Evolutionary conservation across 805 yeast species (phyloP), one percentile per base, ranked within the genome.

Genomic region (Kluyveromyces siamensis): DNA sequence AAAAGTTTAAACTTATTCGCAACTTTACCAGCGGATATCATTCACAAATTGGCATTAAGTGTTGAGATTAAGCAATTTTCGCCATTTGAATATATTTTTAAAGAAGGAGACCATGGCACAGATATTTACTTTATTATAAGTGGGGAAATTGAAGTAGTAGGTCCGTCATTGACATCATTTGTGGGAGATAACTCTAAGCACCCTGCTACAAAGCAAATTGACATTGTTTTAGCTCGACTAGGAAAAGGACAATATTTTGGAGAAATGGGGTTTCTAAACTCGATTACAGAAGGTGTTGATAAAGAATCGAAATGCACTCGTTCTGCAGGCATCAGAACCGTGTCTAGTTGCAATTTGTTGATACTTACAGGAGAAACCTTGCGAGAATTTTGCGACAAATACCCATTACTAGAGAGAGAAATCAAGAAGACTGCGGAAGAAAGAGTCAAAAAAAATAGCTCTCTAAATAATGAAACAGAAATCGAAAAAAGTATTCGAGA

Each of bases 211-310:
- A 44, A 38, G 14, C n/a, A 30, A 13, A 44, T 48, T 3, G 54
- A 51, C 17, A 43, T 46, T 13, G 40, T 48, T 2, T 60, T 80
- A 37, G 88, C 86, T 4, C 71, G 87, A 49, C 66, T 85, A 25
- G 73, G 78, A 2, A 65, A 78, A 14, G 87, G 85, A 18, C 74
- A 80, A 35, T 83, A 81, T 63, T 83, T 84, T 66, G 93, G 93
- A 19, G 91, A 84, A 62, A 81, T 84, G 82, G 77, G 87, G 0
- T 84, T 84, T 55, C 63, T 84, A 40, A 68, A 78, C 3, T 72
- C 72, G 11, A 56, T 80, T 18, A 63, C 69, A 21, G 60, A 66
- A 42, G 57, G 59, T 14, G 46, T 53, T 9, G 50, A 48, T 37
- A 37, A 25, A 16, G 21, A 47, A 18, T 43, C 50, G 4, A 47